A percentile compares a stretch with the other conserved stretches of the same genome.
Conservation (phyloP, 257 asterid species). For the Scutellaria baicalensis region DNA sequence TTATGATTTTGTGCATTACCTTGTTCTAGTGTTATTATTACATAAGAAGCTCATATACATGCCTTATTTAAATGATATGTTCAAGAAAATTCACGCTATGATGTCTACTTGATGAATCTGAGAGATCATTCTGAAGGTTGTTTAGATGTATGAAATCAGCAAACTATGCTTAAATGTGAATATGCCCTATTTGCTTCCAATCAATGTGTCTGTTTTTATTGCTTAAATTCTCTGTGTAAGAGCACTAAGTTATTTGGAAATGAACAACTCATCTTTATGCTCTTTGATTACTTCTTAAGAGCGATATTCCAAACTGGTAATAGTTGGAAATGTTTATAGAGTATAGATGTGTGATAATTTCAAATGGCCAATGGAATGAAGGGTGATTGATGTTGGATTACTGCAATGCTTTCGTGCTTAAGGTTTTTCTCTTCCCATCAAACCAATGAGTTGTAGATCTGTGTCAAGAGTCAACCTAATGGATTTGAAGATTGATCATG, state of each 20-base stretch:
- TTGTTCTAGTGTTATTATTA: background rate
- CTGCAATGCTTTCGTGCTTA: background rate
- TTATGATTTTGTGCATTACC: background rate
- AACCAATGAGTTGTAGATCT: background rate
- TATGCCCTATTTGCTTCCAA: background rate
- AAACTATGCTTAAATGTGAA: background rate
- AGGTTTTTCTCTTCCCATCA: background rate
- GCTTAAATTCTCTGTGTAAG: background rate
- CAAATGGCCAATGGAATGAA: background rate
- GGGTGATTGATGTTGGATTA: background rate
- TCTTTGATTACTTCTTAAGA: background rate
- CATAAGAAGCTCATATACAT: background rate
- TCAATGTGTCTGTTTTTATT: too few species aligned
- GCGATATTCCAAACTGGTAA: background rate
- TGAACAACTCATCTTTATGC: background rate
- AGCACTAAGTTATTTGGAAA: background rate
- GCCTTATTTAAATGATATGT: background rate
- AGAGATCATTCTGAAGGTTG: background rate
- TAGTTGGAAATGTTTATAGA: background rate
- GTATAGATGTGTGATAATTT: background rate
- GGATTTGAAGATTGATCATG: slow-evolving; percentile 4
- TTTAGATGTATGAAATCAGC: background rate
- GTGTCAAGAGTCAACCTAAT: background rate
- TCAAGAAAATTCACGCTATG: background rate
- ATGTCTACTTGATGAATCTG: background rate